Conservation (phyloP, 805 yeast genomes). For the Candida loeiensis region DNA sequence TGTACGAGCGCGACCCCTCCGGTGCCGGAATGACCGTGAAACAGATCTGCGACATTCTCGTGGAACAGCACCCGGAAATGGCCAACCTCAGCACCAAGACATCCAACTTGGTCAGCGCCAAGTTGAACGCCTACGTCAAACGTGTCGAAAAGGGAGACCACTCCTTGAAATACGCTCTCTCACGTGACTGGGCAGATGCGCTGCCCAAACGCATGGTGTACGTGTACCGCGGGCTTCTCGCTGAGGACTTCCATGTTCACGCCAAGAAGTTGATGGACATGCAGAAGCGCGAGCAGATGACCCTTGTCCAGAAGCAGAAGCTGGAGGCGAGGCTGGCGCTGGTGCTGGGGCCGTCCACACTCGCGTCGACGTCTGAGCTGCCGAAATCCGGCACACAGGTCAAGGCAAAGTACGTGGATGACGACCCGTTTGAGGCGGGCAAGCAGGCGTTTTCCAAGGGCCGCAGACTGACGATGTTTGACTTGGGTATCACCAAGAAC, state of each 20-base stretch:
- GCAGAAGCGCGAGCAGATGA: slow-evolving; percentile 31
- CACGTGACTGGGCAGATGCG: slow-evolving; percentile 90
- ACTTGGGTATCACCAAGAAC: slow-evolving; percentile 43
- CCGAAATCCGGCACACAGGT: slow-evolving; percentile 10
- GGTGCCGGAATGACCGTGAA: slow-evolving; percentile 87
- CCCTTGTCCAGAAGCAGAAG: slow-evolving; percentile 7
- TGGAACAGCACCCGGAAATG: slow-evolving; percentile 79
- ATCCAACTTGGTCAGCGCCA: slow-evolving; percentile 77
- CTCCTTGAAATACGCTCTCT: slow-evolving; percentile 65
- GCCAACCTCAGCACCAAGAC: slow-evolving; percentile 76
- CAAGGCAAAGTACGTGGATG: slow-evolving; percentile 10
- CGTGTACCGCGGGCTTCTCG: slow-evolving; percentile 73
- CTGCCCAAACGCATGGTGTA: slow-evolving; percentile 87
- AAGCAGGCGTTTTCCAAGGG: slow-evolving; percentile 36
- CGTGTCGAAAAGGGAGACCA: slow-evolving; percentile 82
- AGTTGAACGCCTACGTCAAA: slow-evolving; percentile 79
- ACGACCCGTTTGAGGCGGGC: slow-evolving; percentile 35
- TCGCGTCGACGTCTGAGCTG: slow-evolving; percentile 1
- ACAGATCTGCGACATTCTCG: slow-evolving; percentile 73
- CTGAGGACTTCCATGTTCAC: slow-evolving; percentile 71
- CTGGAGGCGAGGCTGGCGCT: slow-evolving; percentile 26
- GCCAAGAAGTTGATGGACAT: slow-evolving; percentile 62
- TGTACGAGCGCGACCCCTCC: slow-evolving; percentile 64
- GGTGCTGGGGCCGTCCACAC: slow-evolving; percentile 14
- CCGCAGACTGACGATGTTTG: slow-evolving; percentile 53